These are phyloP conservation scores for Cylindrotheca closterium DNA, from an alignment of 108 stramenopile genomes.

Conservation along the genomic window DNA sequence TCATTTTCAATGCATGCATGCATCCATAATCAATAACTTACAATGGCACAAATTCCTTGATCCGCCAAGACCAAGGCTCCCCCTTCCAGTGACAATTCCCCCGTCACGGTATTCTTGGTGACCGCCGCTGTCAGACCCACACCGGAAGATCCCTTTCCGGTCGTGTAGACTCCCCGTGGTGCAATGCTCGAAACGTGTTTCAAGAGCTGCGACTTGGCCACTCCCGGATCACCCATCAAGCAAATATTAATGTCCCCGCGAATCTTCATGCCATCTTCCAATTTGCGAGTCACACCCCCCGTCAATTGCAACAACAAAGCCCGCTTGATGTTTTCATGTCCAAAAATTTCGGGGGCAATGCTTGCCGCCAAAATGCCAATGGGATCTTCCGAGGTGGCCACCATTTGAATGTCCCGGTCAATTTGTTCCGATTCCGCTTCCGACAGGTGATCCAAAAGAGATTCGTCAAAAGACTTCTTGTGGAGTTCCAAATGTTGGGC, in stretches of 20 bases:
- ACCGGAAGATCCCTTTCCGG: constrained; percentile 96
- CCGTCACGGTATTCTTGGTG: constrained; percentile 90
- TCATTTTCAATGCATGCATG: no score
- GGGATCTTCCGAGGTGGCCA: constrained; percentile 72
- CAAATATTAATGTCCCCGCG: constrained; percentile 97
- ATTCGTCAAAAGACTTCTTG: constrained; percentile 90
- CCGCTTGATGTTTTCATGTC: constrained; percentile 97
- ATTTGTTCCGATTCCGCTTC: constrained; percentile 58
- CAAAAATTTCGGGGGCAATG: constrained; percentile 99
- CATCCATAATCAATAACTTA: constrained; percentile 5
- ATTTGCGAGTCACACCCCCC: constrained; percentile 88
- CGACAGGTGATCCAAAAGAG: constrained; percentile 28
- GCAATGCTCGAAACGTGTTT: constrained; percentile 95
- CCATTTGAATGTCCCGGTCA: constrained; percentile 53
- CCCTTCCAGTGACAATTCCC: constrained; percentile 97
- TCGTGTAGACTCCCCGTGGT: constrained; percentile 98
- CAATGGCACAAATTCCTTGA: constrained; percentile 97
- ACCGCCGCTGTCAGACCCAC: constrained; percentile 98
- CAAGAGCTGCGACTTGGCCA: constrained; percentile 98
- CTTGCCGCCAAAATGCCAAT: constrained; percentile 70
- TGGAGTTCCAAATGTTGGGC: constrained; percentile 85
- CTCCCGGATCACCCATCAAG: constrained; percentile 99
- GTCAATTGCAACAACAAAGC: constrained; percentile 94
- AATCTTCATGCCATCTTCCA: constrained; percentile 94
- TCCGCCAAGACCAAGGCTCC: constrained; percentile 99